Conservation (phyloP, 2,329 filamentous ascomycete species). For the Exserohilum turcica region DNA sequence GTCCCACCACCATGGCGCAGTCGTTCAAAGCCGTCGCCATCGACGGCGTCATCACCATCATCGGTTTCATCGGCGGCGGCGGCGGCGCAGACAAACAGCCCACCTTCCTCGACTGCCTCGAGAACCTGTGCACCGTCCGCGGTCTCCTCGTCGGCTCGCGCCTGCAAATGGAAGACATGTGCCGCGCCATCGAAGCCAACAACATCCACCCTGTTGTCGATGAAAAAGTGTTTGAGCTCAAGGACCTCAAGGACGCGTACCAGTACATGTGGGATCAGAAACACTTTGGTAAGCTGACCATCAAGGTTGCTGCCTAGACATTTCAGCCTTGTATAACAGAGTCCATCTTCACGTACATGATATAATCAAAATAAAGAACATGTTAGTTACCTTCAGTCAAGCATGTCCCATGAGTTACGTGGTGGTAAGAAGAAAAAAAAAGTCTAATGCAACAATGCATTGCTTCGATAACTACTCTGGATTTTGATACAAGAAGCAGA, state of each 20-base stretch:
- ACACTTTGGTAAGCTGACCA: slow-evolving; percentile 46
- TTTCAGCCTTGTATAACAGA: no score
- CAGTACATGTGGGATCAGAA: slow-evolving; percentile 57
- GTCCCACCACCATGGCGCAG: slow-evolving; percentile 62
- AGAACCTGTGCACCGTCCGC: slow-evolving; percentile 58
- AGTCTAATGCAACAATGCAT: background rate
- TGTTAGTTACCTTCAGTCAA: no score
- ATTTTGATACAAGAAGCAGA: background rate
- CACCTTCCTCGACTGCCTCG: slow-evolving; percentile 57
- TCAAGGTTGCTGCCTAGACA: slow-evolving; percentile 35
- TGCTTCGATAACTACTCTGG: background rate
- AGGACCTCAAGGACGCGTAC: slow-evolving; percentile 58
- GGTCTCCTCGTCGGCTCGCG: slow-evolving; percentile 63
- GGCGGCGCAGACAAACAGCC: slow-evolving; percentile 56
- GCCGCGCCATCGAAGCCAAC: slow-evolving; percentile 62
- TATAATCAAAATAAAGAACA: no score
- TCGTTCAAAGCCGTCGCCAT: slow-evolving; percentile 58
- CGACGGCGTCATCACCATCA: slow-evolving; percentile 60
- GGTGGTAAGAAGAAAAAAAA: no score
- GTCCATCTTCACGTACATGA: no score
- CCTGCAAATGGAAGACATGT: slow-evolving; percentile 64
- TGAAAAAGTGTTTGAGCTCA: slow-evolving; percentile 60
- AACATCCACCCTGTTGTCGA: slow-evolving; percentile 65
- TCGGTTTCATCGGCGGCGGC: slow-evolving; percentile 62
- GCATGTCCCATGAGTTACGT: no score